phyloP scores from a whole-genome alignment of 2,329 filamentous ascomycete species.

The Talaromyces sp. region DNA sequence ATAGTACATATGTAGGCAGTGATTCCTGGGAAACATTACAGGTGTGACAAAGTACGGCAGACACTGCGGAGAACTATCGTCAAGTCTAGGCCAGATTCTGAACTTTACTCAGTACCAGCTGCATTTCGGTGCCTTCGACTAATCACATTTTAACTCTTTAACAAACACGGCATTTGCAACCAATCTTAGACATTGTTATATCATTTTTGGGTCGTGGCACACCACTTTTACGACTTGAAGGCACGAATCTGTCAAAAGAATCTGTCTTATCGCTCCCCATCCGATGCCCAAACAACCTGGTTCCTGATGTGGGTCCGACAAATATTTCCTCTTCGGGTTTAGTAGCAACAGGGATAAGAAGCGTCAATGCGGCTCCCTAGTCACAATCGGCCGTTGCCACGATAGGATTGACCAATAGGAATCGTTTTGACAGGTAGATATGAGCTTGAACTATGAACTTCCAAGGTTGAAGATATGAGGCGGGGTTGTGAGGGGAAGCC shows the following conservation, averaged over 20 bases:
- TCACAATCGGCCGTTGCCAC: too few species aligned
- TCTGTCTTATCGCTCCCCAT: conserved; percentile 5
- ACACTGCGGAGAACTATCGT: too few species aligned
- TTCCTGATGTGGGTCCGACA: conserved; percentile 25
- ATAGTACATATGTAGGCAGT: too few species aligned
- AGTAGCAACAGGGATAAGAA: conserved; percentile 14
- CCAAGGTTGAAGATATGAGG: too few species aligned
- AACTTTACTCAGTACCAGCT: neutral
- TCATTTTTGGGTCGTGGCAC: neutral
- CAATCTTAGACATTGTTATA: neutral
- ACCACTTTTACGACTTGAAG: neutral
- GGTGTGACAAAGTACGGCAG: too few species aligned
- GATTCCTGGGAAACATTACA: too few species aligned
- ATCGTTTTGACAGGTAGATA: too few species aligned
- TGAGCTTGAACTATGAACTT: too few species aligned
- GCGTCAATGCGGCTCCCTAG: neutral
- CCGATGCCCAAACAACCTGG: neutral
- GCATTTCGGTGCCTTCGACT: conserved; percentile 1
- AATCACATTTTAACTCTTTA: neutral
- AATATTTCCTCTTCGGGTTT: conserved; percentile 27
- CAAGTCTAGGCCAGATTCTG: neutral
- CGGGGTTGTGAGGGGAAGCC: too few species aligned
- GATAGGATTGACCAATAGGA: too few species aligned
- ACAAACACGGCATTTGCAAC: neutral
- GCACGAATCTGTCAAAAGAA: neutral